Base-by-base conservation (phyloP, 345 rosid genomes). In the Limnanthes douglasii region DNA sequence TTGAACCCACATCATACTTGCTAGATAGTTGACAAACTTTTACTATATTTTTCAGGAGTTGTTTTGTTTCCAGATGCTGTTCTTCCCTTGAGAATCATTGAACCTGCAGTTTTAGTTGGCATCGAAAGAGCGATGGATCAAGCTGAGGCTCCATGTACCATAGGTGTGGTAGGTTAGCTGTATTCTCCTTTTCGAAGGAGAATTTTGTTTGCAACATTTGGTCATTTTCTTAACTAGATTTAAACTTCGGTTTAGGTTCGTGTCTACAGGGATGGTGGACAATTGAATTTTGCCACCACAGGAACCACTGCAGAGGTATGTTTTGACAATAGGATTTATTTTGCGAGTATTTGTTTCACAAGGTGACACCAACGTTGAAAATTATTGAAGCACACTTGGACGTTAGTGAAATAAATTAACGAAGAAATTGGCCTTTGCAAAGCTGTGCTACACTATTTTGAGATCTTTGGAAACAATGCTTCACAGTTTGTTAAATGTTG, bases 271-370 rank as follows among this genome's bases (percentile, higher is more conserved):
- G 73, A 72, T 54, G 62, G 42, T 54, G 6, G 54, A 26, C 66
- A 41, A 30, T 28, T 46, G 34, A 80, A 48, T 50, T 69, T 72
- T 57, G 70, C 92, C 21, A 62, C 49, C 11, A 60, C 70, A 8
- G 98, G 98, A 43, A 90, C 98, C 51, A 90, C 94, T 16, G 98
- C 96, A 15, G 98, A 84, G 93, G 98, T 90, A 56, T 29, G 9
- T 12, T 36, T 47, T 23, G n/a, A n/a, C n/a, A n/a, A n/a, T n/a
- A n/a, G n/a, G n/a, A n/a, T n/a, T n/a, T n/a, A n/a, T n/a, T n/a
- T n/a, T n/a, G n/a, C n/a, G n/a, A n/a, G n/a, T n/a, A n/a, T n/a
- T n/a, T n/a, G n/a, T n/a, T n/a, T n/a, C n/a, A n/a, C n/a, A n/a
- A n/a, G n/a, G n/a, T n/a, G n/a, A n/a, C n/a, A n/a, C n/a, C n/a